Evolutionary conservation across 1,284 basidiomycete species (phyloP), one percentile per base, ranked within the genome.

Genomic region (Rhodotorula sp.): DNA sequence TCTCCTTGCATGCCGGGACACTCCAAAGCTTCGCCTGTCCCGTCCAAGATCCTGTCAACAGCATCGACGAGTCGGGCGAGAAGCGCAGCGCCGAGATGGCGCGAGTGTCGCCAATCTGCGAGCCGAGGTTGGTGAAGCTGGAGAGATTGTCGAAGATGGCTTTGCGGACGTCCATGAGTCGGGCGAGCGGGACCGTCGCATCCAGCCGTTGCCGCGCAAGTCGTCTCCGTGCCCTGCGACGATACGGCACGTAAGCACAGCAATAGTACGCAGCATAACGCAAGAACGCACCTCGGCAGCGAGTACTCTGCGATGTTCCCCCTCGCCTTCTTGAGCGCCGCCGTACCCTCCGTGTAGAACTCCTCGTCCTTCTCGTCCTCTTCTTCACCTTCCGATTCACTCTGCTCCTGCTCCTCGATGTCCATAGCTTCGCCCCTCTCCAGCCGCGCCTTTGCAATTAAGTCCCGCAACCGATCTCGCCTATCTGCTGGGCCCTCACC

Each of bases 91-190:
- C 89, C 1, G 93, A 91, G 71, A 99, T 87, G 2, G 95, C 94
- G 59, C 96, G 86, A 73, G 96, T 93, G 78, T 97, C 96, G 61
- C 94, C 95, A 75, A 98, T 93, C 84, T 99, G 96, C 0, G 95
- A 97, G 34, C 96, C 96, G 56, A 98, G 86, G 76, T 92, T 95
- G 58, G 88, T 86, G 58, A 58, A 64, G 44, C 28, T 59, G 83
- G 96, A 94, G 71, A 99, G 87, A 73, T 94, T 88, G 2, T 86
- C 84, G 77, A 93, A 97, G 28, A 95, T 86, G 73, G 89, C 89
- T 80, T 94, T 94, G 47, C 96, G 87, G 54, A 91, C 86, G 77
- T 94, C 92, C 72, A 98, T 89, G 64, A 98, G 88, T 55, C 88
- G 87, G n/a, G 89, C 86, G 13, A 99, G 85, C n/a, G 94, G 90